These are phyloP conservation scores for Albugo candida DNA, from an alignment of 352 stramenopile species.

Conservation along the genomic window DNA sequence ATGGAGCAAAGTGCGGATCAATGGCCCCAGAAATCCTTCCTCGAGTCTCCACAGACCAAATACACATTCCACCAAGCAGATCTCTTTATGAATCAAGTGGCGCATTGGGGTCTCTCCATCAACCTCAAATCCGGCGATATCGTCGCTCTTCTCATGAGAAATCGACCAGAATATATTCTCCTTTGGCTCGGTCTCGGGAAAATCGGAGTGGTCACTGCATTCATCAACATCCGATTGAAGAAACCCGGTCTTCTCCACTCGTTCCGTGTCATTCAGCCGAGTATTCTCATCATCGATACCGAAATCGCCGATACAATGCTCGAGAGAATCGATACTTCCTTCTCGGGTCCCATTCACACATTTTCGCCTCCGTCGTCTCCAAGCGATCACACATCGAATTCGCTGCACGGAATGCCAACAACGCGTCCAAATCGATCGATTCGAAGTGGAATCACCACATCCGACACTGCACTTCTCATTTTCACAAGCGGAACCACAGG, in stretches of 20 bases:
- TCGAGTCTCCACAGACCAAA: conserved; percentile 27
- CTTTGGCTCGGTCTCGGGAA: conserved; percentile 73
- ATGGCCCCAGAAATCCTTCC: conserved; percentile 36
- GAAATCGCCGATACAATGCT: conserved; percentile 31
- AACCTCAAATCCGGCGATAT: conserved; percentile 38
- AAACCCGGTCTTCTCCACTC: conserved; percentile 55
- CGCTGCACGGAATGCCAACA: too few relatives aligned
- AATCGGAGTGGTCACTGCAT: conserved; percentile 57
- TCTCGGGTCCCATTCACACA: too few relatives aligned
- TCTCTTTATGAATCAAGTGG: conserved; percentile 41
- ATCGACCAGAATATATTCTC: conserved; percentile 64
- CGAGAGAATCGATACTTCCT: too few relatives aligned
- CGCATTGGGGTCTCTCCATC: conserved; percentile 36
- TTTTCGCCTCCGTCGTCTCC: too few relatives aligned
- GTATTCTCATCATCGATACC: conserved; percentile 41
- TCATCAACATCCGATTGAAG: conserved; percentile 69
- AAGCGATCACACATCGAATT: too few relatives aligned
- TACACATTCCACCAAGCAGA: conserved; percentile 49
- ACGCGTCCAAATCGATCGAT: conserved; percentile 3
- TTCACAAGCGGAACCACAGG: conserved; percentile 75
- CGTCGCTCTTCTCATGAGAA: conserved; percentile 71
- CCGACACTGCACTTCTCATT: conserved; percentile 53
- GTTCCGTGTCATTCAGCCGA: conserved; percentile 34
- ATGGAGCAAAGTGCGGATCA: conserved; percentile 32
- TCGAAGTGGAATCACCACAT: conserved; percentile 20